Evolutionary conservation across 345 rosid genomes (phyloP).

Genomic region (Hevea brasiliensis): DNA sequence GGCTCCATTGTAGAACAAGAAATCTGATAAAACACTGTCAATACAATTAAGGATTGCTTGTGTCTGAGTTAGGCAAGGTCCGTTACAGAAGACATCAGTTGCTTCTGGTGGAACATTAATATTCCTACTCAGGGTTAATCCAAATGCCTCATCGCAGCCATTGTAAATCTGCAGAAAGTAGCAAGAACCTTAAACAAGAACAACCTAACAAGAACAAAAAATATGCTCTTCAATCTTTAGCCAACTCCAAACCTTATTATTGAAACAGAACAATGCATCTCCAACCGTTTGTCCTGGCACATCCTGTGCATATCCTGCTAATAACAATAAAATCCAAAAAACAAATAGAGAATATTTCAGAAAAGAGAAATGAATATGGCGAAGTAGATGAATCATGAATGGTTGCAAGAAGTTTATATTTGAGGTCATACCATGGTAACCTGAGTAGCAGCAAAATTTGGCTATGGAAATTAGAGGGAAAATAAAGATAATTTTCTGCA

Average conservation of each 20-base stretch:
- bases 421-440: not conserved
- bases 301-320: slow-evolving; percentile 35
- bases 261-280: slow-evolving; percentile 47
- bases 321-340: not conserved
- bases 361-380: not conserved
- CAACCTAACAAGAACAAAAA: not conserved
- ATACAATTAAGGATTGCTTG: slow-evolving; percentile 49
- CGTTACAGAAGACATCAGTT: slow-evolving; percentile 46
- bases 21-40: slow-evolving; percentile 41
- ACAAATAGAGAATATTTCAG: too few species aligned
- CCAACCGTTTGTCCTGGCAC: slow-evolving; percentile 34
- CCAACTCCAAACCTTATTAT: slow-evolving; percentile 24
- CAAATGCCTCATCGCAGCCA: slow-evolving; percentile 46
- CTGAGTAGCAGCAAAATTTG: slow-evolving; percentile 18
- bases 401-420: not conserved
- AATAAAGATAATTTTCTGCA: not conserved
- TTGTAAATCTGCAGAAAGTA: slow-evolving; percentile 39
- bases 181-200: not conserved
- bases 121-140: slow-evolving; percentile 49
- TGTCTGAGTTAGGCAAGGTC: slow-evolving; percentile 59
- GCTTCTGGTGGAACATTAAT: slow-evolving; percentile 48
- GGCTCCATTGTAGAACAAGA: slow-evolving; percentile 49
- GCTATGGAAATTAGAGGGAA: slow-evolving; percentile 11
- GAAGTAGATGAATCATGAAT: not conserved
- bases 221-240: too few species aligned